Percentiles rank a stretch among this genome's conserved stretches.
Evolutionary conservation across 257 asterid species (phyloP).

Genomic region (Salvia hispanica): DNA sequence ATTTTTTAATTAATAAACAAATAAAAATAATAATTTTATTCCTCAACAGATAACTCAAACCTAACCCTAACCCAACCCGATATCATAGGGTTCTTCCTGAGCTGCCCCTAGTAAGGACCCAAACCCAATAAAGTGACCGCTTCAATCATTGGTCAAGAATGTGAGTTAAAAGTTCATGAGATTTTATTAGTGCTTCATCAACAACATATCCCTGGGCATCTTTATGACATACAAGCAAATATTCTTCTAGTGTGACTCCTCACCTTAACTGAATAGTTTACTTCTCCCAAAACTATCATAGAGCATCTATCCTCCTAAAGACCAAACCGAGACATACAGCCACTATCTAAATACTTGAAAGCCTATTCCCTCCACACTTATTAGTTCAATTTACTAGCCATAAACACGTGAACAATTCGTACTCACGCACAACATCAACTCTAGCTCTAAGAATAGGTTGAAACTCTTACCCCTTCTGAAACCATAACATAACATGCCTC

Average conservation of each 20-base stretch:
- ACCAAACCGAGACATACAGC: not conserved
- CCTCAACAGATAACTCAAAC: no score
- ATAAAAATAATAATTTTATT: no score
- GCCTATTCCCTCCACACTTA: conserved; percentile 23
- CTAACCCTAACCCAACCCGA: no score
- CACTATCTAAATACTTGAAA: not conserved
- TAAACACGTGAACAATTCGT: conserved; percentile 13
- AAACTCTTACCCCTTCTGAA: conserved; percentile 36
- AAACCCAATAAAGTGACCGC: not conserved
- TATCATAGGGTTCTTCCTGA: no score
- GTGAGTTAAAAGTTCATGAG: no score
- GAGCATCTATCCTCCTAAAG: not conserved
- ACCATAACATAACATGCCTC: conserved; percentile 35
- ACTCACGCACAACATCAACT: conserved; percentile 17
- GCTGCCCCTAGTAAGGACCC: no score
- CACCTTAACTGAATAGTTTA: no score
- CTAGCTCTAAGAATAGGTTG: conserved; percentile 31
- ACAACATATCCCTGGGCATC: not conserved
- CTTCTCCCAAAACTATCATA: not conserved
- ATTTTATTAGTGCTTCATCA: not conserved
- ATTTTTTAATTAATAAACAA: no score
- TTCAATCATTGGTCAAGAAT: no score
- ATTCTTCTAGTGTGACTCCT: no score
- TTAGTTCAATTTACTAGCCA: conserved; percentile 21
- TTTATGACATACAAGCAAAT: not conserved